Percentiles rank a stretch among this genome's conserved stretches.
phyloP scores from a whole-genome alignment of 2,329 filamentous ascomycete genomes.

The Botrytis squamosa region DNA sequence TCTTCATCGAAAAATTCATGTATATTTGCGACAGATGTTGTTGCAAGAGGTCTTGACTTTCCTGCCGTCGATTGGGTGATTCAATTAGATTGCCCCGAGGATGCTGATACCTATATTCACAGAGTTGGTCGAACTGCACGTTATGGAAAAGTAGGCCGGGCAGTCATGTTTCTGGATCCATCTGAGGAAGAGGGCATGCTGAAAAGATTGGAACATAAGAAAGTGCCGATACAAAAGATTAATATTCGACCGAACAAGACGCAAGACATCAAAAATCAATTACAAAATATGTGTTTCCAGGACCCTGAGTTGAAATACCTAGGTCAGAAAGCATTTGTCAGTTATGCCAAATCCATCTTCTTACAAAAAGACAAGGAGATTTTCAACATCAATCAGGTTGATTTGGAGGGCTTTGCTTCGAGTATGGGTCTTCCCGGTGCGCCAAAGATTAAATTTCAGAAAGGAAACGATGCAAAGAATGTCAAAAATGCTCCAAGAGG shows the following conservation, averaged over 20 bases:
- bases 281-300: constrained; percentile 96
- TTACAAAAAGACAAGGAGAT: constrained; percentile 89
- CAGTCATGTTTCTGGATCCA: constrained; percentile 87
- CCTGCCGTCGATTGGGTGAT: constrained; percentile 98
- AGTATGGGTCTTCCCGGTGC: constrained; percentile 88
- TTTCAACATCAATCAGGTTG: constrained; percentile 79
- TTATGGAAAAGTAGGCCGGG: constrained; percentile 82
- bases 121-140: constrained; percentile 92
- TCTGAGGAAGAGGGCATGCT: constrained; percentile 93
- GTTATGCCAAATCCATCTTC: constrained; percentile 80
- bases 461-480: constrained; percentile 82
- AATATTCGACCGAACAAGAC: constrained; percentile 89
- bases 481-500: constrained; percentile 81
- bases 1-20: constrained; percentile 78
- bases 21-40: constrained; percentile 92
- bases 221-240: constrained; percentile 82
- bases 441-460: constrained; percentile 89
- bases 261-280: constrained; percentile 75
- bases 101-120: constrained; percentile 97
- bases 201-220: constrained; percentile 79
- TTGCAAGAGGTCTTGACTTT: constrained; percentile 91
- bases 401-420: constrained; percentile 80
- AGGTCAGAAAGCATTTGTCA: constrained; percentile 93
- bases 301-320: constrained; percentile 92
- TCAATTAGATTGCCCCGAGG: constrained; percentile 96